phyloP scores from a whole-genome alignment of 257 asterid species.

The Nemophila menziesii region DNA sequence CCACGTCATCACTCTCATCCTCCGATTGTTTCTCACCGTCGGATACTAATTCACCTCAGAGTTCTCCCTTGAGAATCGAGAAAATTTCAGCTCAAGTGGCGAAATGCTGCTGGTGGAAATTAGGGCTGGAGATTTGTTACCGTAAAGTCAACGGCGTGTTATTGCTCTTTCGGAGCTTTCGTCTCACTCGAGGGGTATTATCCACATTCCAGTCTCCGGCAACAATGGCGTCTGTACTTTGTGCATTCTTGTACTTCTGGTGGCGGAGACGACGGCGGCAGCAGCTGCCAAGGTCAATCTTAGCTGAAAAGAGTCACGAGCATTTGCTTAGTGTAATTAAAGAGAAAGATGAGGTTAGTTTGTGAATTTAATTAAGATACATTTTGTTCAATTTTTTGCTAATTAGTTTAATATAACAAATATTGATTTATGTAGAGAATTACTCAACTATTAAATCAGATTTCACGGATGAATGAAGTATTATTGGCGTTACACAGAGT shows the following conservation, averaged over 20 bases:
- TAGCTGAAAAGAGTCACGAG: not conserved
- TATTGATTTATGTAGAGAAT: constrained; percentile 1
- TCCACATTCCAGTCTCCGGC: not conserved
- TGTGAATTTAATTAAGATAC: not conserved
- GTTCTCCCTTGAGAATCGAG: not conserved
- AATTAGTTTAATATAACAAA: no score
- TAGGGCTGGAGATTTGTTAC: not conserved
- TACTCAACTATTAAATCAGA: not conserved
- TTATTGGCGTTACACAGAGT: constrained; percentile 1
- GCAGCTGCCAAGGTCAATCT: not conserved
- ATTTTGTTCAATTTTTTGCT: no score
- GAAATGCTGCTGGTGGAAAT: not conserved
- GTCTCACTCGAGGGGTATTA: not conserved
- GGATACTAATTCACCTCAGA: not conserved
- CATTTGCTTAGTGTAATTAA: not conserved
- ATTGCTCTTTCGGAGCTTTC: not conserved
- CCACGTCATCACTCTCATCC: not conserved
- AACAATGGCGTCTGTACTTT: not conserved
- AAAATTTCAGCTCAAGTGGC: not conserved
- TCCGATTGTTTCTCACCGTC: not conserved
- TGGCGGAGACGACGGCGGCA: not conserved
- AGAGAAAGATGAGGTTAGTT: constrained; percentile 2
- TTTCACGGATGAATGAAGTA: constrained; percentile 5
- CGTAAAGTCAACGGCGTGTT: not conserved
- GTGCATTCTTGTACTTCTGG: not conserved